Percentiles rank a stretch among this genome's conserved stretches.
These are phyloP conservation scores for Candida bentonensis DNA, from an alignment of 805 yeast genomes.

Conservation along the genomic window DNA sequence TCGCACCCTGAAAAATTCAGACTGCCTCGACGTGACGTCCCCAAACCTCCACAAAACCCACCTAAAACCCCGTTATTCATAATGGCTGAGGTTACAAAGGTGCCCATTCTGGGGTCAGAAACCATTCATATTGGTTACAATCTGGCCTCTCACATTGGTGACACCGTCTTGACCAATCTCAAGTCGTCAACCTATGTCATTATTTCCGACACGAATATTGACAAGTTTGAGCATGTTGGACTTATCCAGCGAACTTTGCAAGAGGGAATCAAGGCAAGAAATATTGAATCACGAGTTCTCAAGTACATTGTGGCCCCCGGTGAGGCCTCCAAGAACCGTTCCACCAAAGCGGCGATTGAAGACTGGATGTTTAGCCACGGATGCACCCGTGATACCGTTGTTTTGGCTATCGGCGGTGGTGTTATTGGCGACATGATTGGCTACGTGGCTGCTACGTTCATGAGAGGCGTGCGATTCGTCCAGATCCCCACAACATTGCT, in stretches of 20 bases:
- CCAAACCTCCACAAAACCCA: neutral
- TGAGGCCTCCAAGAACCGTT: slow-evolving; percentile 76
- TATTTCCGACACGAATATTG: slow-evolving; percentile 72
- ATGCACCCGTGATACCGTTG: slow-evolving; percentile 91
- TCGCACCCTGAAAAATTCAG: neutral
- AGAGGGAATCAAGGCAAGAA: slow-evolving; percentile 12
- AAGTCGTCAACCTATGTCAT: slow-evolving; percentile 86
- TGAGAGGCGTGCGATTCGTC: slow-evolving; percentile 92
- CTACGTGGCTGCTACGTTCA: slow-evolving; percentile 96
- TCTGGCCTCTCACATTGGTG: slow-evolving; percentile 58
- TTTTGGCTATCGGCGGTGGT: slow-evolving; percentile 95
- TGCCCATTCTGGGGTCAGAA: slow-evolving; percentile 67
- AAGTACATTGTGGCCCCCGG: slow-evolving; percentile 79
- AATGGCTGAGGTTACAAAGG: slow-evolving; percentile 25
- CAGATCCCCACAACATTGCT: slow-evolving; percentile 89
- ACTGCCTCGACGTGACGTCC: neutral
- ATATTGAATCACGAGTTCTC: slow-evolving; percentile 45
- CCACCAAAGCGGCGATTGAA: slow-evolving; percentile 84
- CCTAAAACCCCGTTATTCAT: neutral
- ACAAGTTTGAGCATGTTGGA: slow-evolving; percentile 19
- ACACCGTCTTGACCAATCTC: slow-evolving; percentile 44
- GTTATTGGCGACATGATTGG: slow-evolving; percentile 99
- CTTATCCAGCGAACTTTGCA: slow-evolving; percentile 48
- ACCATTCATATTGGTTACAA: slow-evolving; percentile 84
- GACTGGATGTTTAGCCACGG: slow-evolving; percentile 71